These are phyloP conservation scores for Fusarium cyanostomum DNA, from an alignment of 2,329 filamentous ascomycete species.

Conservation along the genomic window DNA sequence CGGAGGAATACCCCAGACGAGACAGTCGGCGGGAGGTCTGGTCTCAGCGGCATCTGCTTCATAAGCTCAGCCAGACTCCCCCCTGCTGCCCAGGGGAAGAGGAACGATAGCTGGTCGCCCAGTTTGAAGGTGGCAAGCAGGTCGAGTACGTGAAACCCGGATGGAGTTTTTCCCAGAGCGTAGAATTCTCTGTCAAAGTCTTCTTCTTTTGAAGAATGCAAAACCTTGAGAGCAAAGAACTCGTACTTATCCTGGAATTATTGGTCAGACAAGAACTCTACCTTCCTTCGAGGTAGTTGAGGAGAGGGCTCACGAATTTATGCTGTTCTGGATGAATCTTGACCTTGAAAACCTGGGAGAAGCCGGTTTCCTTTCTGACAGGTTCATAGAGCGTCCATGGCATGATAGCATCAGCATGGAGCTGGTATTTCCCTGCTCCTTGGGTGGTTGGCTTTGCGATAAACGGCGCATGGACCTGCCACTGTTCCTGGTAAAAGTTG, in stretches of 20 bases:
- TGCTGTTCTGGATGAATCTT: not conserved
- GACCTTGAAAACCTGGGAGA: not conserved
- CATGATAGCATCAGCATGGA: not conserved
- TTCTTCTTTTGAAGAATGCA: not conserved
- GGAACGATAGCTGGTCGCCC: not conserved
- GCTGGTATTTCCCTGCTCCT: not conserved
- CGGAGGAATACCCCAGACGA: not conserved
- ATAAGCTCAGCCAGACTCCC: not conserved
- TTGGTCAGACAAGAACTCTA: not conserved
- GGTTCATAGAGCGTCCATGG: not conserved
- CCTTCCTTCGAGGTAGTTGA: not conserved
- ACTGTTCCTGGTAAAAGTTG: not conserved
- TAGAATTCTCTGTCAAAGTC: not conserved
- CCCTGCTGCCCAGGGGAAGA: slow-evolving; percentile 5
- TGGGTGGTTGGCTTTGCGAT: not conserved
- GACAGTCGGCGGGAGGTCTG: not conserved
- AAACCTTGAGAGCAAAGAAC: not conserved
- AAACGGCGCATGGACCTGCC: not conserved
- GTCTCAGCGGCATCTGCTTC: not conserved
- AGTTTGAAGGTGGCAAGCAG: not conserved
- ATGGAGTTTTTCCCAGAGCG: not conserved
- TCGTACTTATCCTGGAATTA: not conserved
- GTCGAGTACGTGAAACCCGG: not conserved
- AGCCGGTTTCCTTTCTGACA: not conserved
- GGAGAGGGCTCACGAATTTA: not conserved